These are phyloP conservation scores for Spinacia oleracea DNA, from an alignment of 179 eudicot genomes.

Conservation along the genomic window DNA sequence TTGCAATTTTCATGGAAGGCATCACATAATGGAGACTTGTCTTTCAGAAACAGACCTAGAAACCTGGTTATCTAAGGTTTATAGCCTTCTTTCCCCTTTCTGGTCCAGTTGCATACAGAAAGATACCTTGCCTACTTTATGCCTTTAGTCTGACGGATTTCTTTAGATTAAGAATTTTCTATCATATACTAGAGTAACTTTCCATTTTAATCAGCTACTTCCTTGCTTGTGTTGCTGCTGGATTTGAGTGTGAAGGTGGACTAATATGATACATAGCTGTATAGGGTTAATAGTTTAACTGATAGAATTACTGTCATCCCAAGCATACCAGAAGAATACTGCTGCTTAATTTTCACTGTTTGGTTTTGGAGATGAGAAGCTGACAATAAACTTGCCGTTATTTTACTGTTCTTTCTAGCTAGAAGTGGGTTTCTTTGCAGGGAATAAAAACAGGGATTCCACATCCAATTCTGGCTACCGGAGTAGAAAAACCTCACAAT, in stretches of 20 bases:
- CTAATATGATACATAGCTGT: neutral
- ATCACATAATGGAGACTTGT: constrained; percentile 21
- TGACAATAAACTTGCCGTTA: neutral
- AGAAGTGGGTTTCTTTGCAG: constrained; percentile 12
- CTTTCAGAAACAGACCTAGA: constrained; percentile 2
- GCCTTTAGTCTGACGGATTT: constrained; percentile 8
- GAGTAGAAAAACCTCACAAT: neutral
- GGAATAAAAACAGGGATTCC: constrained; percentile 1
- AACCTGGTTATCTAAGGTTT: constrained; percentile 1
- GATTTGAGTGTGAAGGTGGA: neutral
- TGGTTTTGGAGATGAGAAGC: constrained; percentile 9
- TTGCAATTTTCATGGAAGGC: constrained; percentile 21
- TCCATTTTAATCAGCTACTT: neutral
- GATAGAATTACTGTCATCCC: neutral
- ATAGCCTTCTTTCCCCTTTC: constrained; percentile 10
- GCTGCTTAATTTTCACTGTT: neutral
- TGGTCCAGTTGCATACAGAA: constrained; percentile 7
- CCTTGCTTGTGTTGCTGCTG: neutral
- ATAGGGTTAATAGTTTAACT: neutral
- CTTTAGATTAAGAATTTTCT: neutral
- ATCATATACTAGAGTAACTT: constrained; percentile 4
- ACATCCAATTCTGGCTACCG: neutral
- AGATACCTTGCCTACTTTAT: constrained; percentile 9
- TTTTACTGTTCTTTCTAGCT: neutral
- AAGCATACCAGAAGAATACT: neutral